Evolutionary conservation across 495 filamentous ascomycete genomes (phyloP).

Genomic region (Lophiostoma macrostomum): DNA sequence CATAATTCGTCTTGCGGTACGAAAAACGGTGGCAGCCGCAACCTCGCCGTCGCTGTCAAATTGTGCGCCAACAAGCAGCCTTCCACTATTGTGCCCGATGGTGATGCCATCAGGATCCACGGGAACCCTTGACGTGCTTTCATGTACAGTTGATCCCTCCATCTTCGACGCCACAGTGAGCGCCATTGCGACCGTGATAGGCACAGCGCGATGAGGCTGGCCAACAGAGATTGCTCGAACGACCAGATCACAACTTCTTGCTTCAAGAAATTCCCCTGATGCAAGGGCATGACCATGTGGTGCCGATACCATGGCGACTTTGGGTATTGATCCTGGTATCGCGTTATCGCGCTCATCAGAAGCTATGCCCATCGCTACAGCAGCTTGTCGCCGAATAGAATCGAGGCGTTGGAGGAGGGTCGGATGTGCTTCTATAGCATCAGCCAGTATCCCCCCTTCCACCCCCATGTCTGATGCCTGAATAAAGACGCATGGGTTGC

Average conservation of each 20-base stretch:
- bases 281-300: slow-evolving; percentile 42
- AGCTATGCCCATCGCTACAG: slow-evolving; percentile 60
- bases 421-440: slow-evolving; percentile 49
- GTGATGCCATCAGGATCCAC: slow-evolving; percentile 44
- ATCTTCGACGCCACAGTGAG: slow-evolving; percentile 57
- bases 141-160: slow-evolving; percentile 33
- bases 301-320: slow-evolving; percentile 59
- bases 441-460: slow-evolving; percentile 49
- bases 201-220: slow-evolving; percentile 63
- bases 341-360: slow-evolving; percentile 37
- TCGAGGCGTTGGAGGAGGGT: slow-evolving; percentile 54
- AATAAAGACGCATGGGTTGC: slow-evolving; percentile 57
- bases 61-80: slow-evolving; percentile 51
- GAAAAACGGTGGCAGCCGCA: slow-evolving; percentile 47
- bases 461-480: slow-evolving; percentile 36
- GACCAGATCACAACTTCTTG: slow-evolving; percentile 4
- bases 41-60: slow-evolving; percentile 44
- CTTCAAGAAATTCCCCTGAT: slow-evolving; percentile 31
- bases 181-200: slow-evolving; percentile 59
- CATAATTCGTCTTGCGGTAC: slow-evolving; percentile 55
- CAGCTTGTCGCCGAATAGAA: slow-evolving; percentile 57
- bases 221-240: slow-evolving; percentile 44
- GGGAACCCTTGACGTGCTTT: slow-evolving; percentile 21
- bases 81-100: slow-evolving; percentile 61
- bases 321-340: slow-evolving; percentile 59